Base-by-base conservation (phyloP, 2,329 filamentous ascomycete genomes). In the Botryotinia calthae region DNA sequence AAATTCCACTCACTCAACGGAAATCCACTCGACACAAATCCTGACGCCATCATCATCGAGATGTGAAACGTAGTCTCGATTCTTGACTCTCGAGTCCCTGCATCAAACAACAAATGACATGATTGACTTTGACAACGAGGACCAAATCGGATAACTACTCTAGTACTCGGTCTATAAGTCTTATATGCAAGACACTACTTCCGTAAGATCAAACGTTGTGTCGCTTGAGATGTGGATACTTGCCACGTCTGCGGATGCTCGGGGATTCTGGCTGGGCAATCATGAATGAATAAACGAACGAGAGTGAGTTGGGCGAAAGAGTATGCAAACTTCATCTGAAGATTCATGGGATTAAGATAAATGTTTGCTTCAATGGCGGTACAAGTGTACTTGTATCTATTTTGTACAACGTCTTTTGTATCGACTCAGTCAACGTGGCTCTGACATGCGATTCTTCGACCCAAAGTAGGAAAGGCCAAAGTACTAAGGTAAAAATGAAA, bases 151-250 rank as follows among this genome's bases (percentile, higher is more conserved):
- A 65, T 65, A 34, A 31, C n/a, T 25, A 65, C 63, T 65, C 63
- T 65, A 37, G 42, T 65, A 65, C 63, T 65, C 63, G 63, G 63
- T 48, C 63, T 65, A 9, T 65, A 51, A 44, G 63, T 65, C 63
- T 65, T 46, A 37, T 65, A 65, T 65, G 63, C 63, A 65, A 65
- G 44, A 65, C 63, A 37, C 63, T 51, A 34, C 44, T 51, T 65
- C 44, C 14, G 37, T 63, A 28, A 44, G 61, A 44, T 44, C 56
- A 42, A 65, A 65, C 44, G 63, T 65, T 65, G 44, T 65, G 63
- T 65, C 46, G 28, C 63, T 48, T 16, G 44, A 65, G 28, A 63
- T 65, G 63, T 65, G 63, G 63, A 51, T 65, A 65, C 63, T 48
- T 65, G 63, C 63, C 63, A 65, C 63, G 63, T 65, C 63, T 65